These are phyloP conservation scores for Debaryomyces tyrocola DNA, from an alignment of 805 yeast species.

Conservation along the genomic window DNA sequence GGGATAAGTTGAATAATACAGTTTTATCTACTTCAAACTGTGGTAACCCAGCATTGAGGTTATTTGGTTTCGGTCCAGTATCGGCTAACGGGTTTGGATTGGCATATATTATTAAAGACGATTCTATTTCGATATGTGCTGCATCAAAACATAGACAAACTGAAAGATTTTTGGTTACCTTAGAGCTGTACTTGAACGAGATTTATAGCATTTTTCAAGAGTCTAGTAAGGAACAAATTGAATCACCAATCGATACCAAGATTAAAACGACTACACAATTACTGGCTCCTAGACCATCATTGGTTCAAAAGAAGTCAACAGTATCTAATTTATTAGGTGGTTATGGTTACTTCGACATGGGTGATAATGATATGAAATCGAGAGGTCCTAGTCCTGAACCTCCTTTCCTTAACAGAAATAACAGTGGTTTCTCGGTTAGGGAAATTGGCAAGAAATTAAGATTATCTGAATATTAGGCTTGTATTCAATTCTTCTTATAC, in stretches of 20 bases:
- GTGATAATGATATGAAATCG: conserved; percentile 51
- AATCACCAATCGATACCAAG: conserved; percentile 1
- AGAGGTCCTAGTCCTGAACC: conserved; percentile 63
- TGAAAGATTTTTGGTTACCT: conserved; percentile 51
- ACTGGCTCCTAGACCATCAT: conserved; percentile 24
- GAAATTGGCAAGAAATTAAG: conserved; percentile 68
- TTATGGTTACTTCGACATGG: conserved; percentile 61
- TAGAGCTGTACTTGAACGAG: conserved; percentile 50
- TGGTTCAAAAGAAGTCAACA: conserved; percentile 11
- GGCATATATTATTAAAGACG: conserved; percentile 55
- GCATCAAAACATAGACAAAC: conserved; percentile 64
- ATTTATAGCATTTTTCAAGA: conserved; percentile 29
- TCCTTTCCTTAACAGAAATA: conserved; percentile 37
- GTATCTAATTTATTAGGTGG: conserved; percentile 50
- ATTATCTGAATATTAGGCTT: conserved; percentile 56
- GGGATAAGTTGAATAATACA: conserved; percentile 82
- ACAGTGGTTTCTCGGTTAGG: conserved; percentile 42
- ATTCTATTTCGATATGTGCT: conserved; percentile 51
- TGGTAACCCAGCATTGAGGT: conserved; percentile 58
- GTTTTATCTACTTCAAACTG: conserved; percentile 67
- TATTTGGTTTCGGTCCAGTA: conserved; percentile 62
- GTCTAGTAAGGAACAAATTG: neutral
- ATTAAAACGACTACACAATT: conserved; percentile 10
- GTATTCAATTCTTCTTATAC: neutral
- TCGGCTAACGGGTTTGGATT: conserved; percentile 59